phyloP scores from a whole-genome alignment of 306 rosid species.

The Vigna hirtella region DNA sequence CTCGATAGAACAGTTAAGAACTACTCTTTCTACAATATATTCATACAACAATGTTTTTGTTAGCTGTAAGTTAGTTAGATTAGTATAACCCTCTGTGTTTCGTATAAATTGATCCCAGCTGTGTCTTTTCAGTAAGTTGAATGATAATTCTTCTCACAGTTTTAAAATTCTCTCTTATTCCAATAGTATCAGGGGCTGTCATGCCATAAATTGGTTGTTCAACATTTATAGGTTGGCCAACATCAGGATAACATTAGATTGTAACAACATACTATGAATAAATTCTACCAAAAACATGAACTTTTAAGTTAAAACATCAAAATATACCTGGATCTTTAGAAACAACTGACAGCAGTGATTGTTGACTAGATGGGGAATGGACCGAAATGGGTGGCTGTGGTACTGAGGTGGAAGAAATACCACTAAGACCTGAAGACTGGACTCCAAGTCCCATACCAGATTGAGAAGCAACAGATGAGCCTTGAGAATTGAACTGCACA shows the following conservation, averaged over 20 bases:
- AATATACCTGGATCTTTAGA: conserved; percentile 69
- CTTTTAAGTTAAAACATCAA: conserved; percentile 1
- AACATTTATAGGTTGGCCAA: not conserved
- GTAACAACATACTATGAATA: not conserved
- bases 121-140: too few species aligned
- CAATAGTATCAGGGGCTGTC: too few species aligned
- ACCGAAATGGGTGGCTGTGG: conserved; percentile 69
- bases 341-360: conserved; percentile 55
- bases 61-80: too few species aligned
- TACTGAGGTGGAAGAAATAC: conserved; percentile 58
- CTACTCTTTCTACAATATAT: too few species aligned
- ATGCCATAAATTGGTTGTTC: too few species aligned
- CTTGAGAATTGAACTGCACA: conserved; percentile 67
- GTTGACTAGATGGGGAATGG: conserved; percentile 71
- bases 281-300: not conserved
- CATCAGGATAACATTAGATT: not conserved
- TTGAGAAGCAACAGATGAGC: conserved; percentile 61
- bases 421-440: conserved; percentile 67
- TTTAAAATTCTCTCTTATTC: too few species aligned
- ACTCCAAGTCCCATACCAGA: conserved; percentile 70
- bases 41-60: too few species aligned
- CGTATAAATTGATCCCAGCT: too few species aligned
- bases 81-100: too few species aligned
- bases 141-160: too few species aligned
- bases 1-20: too few species aligned